Percentiles rank a stretch among this genome's conserved stretches.
Conservation (phyloP, 805 yeast species). For the Metschnikowia kofuensis region DNA sequence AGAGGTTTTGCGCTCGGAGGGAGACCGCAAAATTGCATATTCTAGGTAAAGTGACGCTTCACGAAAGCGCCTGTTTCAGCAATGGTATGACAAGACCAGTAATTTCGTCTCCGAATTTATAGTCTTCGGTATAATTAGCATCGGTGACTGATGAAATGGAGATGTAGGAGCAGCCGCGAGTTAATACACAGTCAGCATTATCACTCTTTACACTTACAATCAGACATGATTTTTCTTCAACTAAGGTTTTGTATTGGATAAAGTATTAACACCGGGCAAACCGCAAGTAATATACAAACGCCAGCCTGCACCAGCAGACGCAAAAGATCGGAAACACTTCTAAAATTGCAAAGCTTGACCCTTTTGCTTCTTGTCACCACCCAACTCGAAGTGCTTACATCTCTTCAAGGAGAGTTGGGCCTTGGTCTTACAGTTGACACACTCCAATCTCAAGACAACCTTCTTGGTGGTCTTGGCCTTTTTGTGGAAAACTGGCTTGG, state of each 20-base stretch:
- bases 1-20: too few relatives aligned
- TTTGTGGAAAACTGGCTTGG: conserved; percentile 99
- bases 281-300: conserved; percentile 9
- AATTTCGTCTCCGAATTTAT: too few relatives aligned
- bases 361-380: conserved; percentile 99
- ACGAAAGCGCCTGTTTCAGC: too few relatives aligned
- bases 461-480: conserved; percentile 99
- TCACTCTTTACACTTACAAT: too few relatives aligned
- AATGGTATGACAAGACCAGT: too few relatives aligned
- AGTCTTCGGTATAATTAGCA: too few relatives aligned
- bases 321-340: conserved; percentile 20
- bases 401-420: conserved; percentile 97
- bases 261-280: conserved; percentile 13
- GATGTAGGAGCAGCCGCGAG: too few relatives aligned
- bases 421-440: conserved; percentile 98
- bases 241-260: conserved; percentile 8
- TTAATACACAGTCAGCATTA: too few relatives aligned
- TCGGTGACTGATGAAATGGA: too few relatives aligned
- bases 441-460: conserved; percentile 98
- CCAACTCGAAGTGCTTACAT: conserved; percentile 99
- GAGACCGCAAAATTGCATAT: too few relatives aligned
- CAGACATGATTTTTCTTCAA: not conserved
- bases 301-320: conserved; percentile 10
- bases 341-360: conserved; percentile 99
- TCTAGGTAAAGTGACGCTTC: too few relatives aligned